Percentiles rank a stretch among this genome's conserved stretches.
Evolutionary conservation across 345 rosid species (phyloP).

Genomic region (Camelina laxa): DNA sequence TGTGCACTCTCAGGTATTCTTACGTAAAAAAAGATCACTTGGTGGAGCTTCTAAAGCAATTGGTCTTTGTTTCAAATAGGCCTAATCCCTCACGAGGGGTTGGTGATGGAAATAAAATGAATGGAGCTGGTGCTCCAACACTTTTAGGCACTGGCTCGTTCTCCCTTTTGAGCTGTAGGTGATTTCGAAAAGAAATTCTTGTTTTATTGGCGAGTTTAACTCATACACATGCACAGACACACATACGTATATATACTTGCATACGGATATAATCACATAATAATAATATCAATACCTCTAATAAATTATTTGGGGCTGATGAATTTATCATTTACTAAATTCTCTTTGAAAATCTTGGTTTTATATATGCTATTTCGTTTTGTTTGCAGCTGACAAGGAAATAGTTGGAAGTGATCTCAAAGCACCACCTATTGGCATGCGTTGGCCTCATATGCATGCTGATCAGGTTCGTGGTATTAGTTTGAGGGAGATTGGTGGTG

Average conservation of each 20-base stretch:
- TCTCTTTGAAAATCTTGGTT: slow-evolving; percentile 8
- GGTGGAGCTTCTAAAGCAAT: slow-evolving; percentile 93
- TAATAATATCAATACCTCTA: not conserved
- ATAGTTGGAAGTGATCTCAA: slow-evolving; percentile 46
- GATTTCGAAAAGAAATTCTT: slow-evolving; percentile 36
- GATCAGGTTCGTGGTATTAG: slow-evolving; percentile 90
- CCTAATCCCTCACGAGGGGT: slow-evolving; percentile 58
- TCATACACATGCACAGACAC: not conserved
- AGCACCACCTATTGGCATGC: slow-evolving; percentile 70
- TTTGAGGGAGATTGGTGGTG: slow-evolving; percentile 99
- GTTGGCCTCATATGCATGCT: slow-evolving; percentile 95
- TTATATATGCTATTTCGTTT: slow-evolving; percentile 22
- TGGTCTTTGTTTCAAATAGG: slow-evolving; percentile 54
- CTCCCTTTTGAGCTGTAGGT: slow-evolving; percentile 88
- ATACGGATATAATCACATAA: not conserved
- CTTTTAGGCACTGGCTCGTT: slow-evolving; percentile 84
- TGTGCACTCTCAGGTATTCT: slow-evolving; percentile 69
- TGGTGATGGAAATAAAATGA: slow-evolving; percentile 56
- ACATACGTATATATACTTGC: not conserved
- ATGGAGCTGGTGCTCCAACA: slow-evolving; percentile 91
- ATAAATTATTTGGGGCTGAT: not conserved
- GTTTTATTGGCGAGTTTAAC: slow-evolving; percentile 15
- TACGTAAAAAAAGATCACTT: slow-evolving; percentile 87
- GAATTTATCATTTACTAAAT: slow-evolving; percentile 7
- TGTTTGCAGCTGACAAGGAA: slow-evolving; percentile 55